Percentiles rank a stretch among this genome's conserved stretches.
Conservation (phyloP, 345 rosid species). For the Garcia nutans region DNA sequence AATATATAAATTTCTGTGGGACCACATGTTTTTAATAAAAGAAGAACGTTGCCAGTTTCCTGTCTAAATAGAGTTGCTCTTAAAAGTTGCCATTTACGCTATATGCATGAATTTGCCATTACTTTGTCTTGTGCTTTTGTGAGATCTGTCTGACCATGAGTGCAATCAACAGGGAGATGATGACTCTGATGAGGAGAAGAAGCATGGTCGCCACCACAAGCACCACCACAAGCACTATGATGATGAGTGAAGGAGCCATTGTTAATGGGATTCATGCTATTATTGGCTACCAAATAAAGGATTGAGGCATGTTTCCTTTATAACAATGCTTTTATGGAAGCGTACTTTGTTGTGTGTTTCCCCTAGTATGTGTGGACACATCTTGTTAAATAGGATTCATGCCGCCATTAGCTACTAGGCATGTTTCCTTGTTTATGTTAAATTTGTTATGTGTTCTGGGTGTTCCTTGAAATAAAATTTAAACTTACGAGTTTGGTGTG, state of each 20-base stretch:
- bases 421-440: neutral
- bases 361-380: neutral
- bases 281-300: constrained; percentile 48
- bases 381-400: neutral
- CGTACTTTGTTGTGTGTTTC: neutral
- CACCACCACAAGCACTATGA: constrained; percentile 53
- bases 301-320: constrained; percentile 28
- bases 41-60: neutral
- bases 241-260: constrained; percentile 47
- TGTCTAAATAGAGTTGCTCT: neutral
- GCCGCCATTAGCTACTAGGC: neutral
- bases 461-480: constrained; percentile 10
- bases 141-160: neutral
- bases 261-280: constrained; percentile 35
- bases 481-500: constrained; percentile 2
- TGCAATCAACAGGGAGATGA: constrained; percentile 57
- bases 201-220: constrained; percentile 43
- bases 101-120: neutral
- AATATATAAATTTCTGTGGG: neutral
- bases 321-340: neutral
- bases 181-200: constrained; percentile 48
- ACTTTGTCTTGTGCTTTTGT: neutral
- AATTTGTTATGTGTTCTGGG: neutral
- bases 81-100: neutral
- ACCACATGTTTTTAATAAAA: neutral